Evolutionary conservation across 768 basidiomycete genomes (phyloP).

Genomic region (Galerina sulciceps): DNA sequence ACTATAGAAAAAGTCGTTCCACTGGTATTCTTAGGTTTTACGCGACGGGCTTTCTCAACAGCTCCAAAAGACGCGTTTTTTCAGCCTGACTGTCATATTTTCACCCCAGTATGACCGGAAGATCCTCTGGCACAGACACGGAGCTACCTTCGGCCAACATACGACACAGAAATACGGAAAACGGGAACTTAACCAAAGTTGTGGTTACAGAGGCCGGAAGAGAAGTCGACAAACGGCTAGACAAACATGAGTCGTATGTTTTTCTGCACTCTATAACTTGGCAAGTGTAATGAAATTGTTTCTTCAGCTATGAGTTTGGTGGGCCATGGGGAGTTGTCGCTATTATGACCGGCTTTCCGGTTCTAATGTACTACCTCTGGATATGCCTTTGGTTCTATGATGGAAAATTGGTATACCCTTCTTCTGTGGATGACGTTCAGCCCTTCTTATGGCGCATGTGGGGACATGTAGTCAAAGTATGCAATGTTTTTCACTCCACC

Average conservation of each 20-base stretch:
- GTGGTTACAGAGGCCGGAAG: constrained; percentile 71
- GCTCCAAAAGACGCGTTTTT: constrained; percentile 1
- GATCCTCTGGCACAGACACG: constrained; percentile 12
- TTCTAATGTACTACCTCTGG: constrained; percentile 99
- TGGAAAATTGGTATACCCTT: constrained; percentile 75
- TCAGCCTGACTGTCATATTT: not conserved
- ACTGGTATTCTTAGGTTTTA: constrained; percentile 4
- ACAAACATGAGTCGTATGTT: constrained; percentile 65
- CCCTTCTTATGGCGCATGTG: constrained; percentile 87
- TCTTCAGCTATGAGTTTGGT: constrained; percentile 89
- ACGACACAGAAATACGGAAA: constrained; percentile 26
- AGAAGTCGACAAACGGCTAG: constrained; percentile 73
- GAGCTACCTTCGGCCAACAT: constrained; percentile 9
- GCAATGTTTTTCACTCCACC: not conserved
- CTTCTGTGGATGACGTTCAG: constrained; percentile 66
- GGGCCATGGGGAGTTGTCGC: constrained; percentile 89
- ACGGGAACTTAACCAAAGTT: constrained; percentile 29
- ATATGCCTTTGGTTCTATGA: constrained; percentile 97
- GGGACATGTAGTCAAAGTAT: constrained; percentile 79
- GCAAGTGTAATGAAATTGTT: constrained; percentile 9
- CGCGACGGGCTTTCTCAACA: not conserved
- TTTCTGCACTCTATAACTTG: constrained; percentile 5
- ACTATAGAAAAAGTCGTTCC: constrained; percentile 23
- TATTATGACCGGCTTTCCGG: constrained; percentile 94
- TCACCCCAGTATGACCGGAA: constrained; percentile 16